phyloP scores from a whole-genome alignment of 768 basidiomycete species.

The Boletus speciosus region DNA sequence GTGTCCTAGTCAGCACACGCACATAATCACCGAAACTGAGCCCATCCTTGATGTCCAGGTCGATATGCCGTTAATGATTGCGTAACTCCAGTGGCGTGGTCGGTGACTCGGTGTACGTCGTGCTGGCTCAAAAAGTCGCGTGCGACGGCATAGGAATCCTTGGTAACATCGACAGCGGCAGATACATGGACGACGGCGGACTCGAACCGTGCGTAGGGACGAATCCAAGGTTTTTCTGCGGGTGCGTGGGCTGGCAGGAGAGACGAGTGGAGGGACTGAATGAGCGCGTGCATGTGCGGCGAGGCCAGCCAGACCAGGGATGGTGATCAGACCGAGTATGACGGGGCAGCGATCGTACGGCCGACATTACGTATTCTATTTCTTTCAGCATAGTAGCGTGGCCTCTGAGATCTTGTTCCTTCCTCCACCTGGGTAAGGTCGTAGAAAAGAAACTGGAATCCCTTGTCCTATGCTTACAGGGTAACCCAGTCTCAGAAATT shows the following conservation, averaged over 20 bases:
- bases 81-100: conserved; percentile 78
- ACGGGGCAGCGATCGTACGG: conserved; percentile 38
- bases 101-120: conserved; percentile 55
- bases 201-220: conserved; percentile 69
- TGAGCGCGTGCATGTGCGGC: conserved; percentile 55
- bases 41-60: conserved; percentile 82
- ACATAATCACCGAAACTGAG: conserved; percentile 88
- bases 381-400: no score
- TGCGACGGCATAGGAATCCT: conserved; percentile 61
- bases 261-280: conserved; percentile 17
- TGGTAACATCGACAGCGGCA: conserved; percentile 36
- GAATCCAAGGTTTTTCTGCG: conserved; percentile 85
- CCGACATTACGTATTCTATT: no score
- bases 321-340: conserved; percentile 44
- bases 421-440: no score
- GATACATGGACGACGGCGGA: conserved; percentile 38
- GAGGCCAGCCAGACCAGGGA: conserved; percentile 44
- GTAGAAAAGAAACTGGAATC: no score
- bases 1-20: conserved; percentile 26
- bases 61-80: conserved; percentile 22
- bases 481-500: conserved; percentile 28
- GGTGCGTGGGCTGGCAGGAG: background rate
- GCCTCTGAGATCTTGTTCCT: no score
- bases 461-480: no score
- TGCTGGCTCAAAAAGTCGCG: conserved; percentile 50